Evolutionary conservation across 192 early-diverging fungal genomes (phyloP), one percentile per base, ranked within the genome.

Genomic region (Coemansia biformis): DNA sequence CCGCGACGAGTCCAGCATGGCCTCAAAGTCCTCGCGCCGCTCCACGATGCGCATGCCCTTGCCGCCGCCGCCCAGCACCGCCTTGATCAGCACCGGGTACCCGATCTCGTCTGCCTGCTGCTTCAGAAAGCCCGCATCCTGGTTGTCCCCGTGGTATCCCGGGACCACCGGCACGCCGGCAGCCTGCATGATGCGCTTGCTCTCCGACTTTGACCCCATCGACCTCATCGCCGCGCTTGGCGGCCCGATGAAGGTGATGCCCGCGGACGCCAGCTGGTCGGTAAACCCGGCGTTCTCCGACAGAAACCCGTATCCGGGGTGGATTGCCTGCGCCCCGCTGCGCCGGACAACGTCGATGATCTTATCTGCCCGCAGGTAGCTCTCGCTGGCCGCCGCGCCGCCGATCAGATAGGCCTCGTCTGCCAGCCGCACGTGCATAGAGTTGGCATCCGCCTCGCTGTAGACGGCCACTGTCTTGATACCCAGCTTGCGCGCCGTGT

Each of bases 291-390:
- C 80, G 67, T 93, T 95, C 56, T 98, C 94, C 0, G 90, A 93
- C 35, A 98, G 76, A 65, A 98, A 98, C 11, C 94, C 94, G 66
- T 95, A 98, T 23, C 94, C 94, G 0, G 94, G 94, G 50, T 98
- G 94, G 47, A 98, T 86, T 18, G 92, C 94, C 74, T 91, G 89
- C 23, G 91, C 83, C 18, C 86, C 86, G 26, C 80, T 84, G 37
- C 53, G 54, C 45, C 78, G 77, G 19, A 86, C 88, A 3, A 90
- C 84, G 16, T 84, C 67, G 21, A 98, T 70, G 30, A 98, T 95
- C 38, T 82, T 83, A 37, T 86, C 80, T 30, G 82, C 81, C 28
- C 80, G 70, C 30, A 98, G 54, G 73, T 98, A 98, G 59, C 84
- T 87, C 55, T 92, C 82, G 21, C 84, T 64, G 29, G 84, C 87